A percentile compares a stretch with the other conserved stretches of the same genome.
These are phyloP conservation scores for Hyaloperonospora arabidopsidis DNA, from an alignment of 352 stramenopile species.

Conservation along the genomic window DNA sequence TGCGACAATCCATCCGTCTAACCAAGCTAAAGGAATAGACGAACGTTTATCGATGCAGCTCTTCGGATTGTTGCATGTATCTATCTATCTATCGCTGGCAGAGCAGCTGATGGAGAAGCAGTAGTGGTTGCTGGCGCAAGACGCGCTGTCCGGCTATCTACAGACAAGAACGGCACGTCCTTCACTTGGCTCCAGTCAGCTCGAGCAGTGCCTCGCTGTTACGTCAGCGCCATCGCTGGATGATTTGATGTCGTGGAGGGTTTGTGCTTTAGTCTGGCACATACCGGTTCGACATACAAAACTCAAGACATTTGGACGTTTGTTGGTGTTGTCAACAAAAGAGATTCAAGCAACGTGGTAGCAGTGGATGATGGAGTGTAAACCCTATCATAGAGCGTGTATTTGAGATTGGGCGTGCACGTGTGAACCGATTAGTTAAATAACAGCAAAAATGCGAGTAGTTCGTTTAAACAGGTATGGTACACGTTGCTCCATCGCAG, in stretches of 20 bases:
- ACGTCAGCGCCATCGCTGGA: background rate
- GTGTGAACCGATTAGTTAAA: conserved; percentile 29
- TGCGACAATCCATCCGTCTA: too few relatives aligned
- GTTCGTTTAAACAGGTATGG: conserved; percentile 22
- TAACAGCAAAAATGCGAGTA: conserved; percentile 25
- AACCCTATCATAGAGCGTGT: too few relatives aligned
- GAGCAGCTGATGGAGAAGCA: too few relatives aligned
- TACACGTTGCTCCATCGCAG: conserved; percentile 26
- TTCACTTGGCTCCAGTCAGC: background rate
- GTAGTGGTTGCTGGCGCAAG: too few relatives aligned
- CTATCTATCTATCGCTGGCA: too few relatives aligned
- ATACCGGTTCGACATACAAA: too few relatives aligned
- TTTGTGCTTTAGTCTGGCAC: background rate
- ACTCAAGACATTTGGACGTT: too few relatives aligned
- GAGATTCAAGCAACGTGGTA: background rate
- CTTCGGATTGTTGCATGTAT: too few relatives aligned
- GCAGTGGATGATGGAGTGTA: conserved; percentile 15
- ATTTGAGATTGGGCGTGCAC: conserved; percentile 28
- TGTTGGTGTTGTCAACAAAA: too few relatives aligned
- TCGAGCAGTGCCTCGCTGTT: too few relatives aligned
- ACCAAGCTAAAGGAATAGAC: too few relatives aligned
- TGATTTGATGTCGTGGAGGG: background rate
- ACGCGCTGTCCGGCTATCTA: conserved; percentile 8
- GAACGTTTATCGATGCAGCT: too few relatives aligned
- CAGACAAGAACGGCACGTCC: background rate